Base-by-base conservation (phyloP, 495 filamentous ascomycete genomes). In the Podospora tetraspora region DNA sequence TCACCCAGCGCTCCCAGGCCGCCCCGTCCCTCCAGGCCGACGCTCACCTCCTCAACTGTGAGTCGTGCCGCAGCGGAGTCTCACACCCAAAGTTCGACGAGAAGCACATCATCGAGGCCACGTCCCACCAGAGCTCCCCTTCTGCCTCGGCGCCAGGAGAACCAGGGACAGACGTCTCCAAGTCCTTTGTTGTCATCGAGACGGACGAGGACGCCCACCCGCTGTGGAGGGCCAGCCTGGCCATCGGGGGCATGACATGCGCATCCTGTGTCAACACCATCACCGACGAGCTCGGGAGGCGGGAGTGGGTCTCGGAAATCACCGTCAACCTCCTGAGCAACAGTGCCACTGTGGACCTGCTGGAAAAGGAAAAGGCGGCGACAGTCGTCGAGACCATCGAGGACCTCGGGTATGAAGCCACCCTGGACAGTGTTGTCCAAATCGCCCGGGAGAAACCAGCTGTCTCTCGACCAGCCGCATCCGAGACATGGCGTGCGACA, bases 171-270 rank as follows among this genome's bases (percentile, higher is more conserved):
- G 67, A 68, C 3, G 63, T 75, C 3, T 63, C 72, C 34, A 70
- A 70, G 16, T 68, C 72, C 0, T 73, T 77, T 32, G 68, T 76
- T 21, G 68, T 69, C 57, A 66, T 76, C 34, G 71, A 75, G 59
- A 72, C 63, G 7, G 69, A 71, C 10, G 68, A 71, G 19, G 66
- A 65, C 37, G 2, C 30, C 6, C 72, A 70, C 16, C 73, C 59
- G 3, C 62, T 74, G 13, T 85, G 84, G 78, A 78, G 82, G 60
- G 91, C 85, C 21, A 87, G 88, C 3, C 81, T 92, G 64, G 86
- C 89, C 4, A 88, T 97, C 66, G 87, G 84, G 34, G 92, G 92
- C 32, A 95, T 97, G 91, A 95, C 90, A 7, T 97, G 93, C 76
- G 87, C 87, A 16, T 83, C 90, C 3, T 97, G 93, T 73, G 85